These are phyloP conservation scores for Ligustrum vulgare DNA, from an alignment of 257 asterid species.

Conservation along the genomic window DNA sequence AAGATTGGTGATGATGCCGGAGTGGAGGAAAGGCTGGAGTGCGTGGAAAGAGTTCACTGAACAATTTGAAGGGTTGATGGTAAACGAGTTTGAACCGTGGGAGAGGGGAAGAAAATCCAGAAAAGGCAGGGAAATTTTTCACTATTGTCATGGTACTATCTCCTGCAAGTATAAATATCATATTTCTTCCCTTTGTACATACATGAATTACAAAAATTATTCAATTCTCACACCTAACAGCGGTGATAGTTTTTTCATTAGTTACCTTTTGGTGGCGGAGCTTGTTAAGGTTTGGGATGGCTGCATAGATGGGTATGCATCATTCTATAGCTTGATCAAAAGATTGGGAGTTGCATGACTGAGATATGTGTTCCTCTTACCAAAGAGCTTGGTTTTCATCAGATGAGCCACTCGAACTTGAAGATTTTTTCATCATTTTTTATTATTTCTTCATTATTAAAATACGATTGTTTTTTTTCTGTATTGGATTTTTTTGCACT, in stretches of 20 bases:
- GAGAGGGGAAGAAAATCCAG: constrained; percentile 61
- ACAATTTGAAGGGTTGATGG: constrained; percentile 59
- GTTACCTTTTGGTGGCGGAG: constrained; percentile 70
- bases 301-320: constrained; percentile 73
- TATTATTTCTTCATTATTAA: too few relatives aligned
- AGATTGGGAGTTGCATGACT: constrained; percentile 57
- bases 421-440: too few relatives aligned
- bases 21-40: constrained; percentile 55
- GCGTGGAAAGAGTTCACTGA: constrained; percentile 58
- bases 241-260: constrained; percentile 87
- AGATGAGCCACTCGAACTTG: too few relatives aligned
- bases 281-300: constrained; percentile 66
- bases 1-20: constrained; percentile 46
- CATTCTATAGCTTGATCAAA: constrained; percentile 69
- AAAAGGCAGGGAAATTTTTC: constrained; percentile 51
- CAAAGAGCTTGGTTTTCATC: constrained; percentile 81
- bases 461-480: too few relatives aligned
- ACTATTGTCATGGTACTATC: constrained; percentile 66
- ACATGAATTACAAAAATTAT: too few relatives aligned
- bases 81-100: constrained; percentile 73
- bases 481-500: too few relatives aligned
- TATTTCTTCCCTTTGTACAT: background rate
- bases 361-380: constrained; percentile 82
- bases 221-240: too few relatives aligned
- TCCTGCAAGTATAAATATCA: background rate